Conservation (phyloP, 768 basidiomycete genomes). For the Mrakia frigida region DNA sequence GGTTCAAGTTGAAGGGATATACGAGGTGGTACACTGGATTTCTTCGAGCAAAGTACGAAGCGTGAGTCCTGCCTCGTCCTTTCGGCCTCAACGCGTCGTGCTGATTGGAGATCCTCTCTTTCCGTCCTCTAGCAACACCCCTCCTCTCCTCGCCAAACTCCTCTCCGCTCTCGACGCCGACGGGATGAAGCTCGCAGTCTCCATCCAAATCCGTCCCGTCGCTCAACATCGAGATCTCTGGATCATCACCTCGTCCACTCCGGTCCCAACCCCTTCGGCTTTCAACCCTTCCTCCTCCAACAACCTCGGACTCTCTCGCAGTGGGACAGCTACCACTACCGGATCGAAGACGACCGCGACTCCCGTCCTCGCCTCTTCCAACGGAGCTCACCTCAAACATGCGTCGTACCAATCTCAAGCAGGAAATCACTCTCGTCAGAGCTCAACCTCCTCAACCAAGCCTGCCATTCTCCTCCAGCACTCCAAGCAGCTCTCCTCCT, state of each 20-base stretch:
- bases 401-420: background rate
- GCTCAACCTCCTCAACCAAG: background rate
- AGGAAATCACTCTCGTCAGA: background rate
- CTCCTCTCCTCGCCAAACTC: constrained; percentile 7
- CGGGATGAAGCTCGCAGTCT: background rate
- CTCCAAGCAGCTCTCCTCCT: background rate
- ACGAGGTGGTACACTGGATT: constrained; percentile 1
- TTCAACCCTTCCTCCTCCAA: background rate
- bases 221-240: constrained; percentile 5
- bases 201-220: background rate
- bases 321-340: background rate
- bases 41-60: background rate
- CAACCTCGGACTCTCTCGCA: background rate
- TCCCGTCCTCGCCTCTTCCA: background rate
- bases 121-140: background rate
- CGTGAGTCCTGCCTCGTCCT: background rate
- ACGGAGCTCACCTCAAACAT: background rate
- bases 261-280: background rate
- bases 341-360: background rate
- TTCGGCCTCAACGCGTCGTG: background rate
- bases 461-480: background rate
- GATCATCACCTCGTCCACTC: constrained; percentile 12
- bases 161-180: background rate
- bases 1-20: constrained; percentile 8
- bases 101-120: background rate